Evolutionary conservation across 2,329 filamentous ascomycete species (phyloP).

Genomic region (Pestalotiopsis sp.): DNA sequence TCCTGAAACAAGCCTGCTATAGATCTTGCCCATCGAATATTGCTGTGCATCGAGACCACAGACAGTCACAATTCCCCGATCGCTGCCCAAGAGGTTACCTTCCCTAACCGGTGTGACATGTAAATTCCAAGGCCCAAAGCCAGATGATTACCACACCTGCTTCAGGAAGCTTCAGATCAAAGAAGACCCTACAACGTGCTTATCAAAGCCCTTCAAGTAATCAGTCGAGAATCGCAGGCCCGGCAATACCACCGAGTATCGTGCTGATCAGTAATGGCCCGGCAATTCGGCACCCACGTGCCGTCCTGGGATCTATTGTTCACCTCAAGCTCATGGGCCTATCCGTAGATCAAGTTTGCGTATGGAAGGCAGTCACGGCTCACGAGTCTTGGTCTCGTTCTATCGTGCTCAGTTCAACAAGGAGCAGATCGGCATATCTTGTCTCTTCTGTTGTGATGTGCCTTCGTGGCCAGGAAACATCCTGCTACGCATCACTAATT

Average conservation of each 20-base stretch:
- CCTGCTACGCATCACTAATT: too few species aligned
- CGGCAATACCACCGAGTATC: background rate
- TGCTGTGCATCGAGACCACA: background rate
- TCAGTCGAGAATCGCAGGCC: background rate
- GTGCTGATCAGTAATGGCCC: background rate
- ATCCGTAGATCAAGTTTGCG: background rate
- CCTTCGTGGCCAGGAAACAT: too few species aligned
- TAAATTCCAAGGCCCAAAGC: background rate
- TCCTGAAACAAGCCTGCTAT: background rate
- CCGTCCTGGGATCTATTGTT: background rate
- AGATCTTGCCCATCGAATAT: background rate
- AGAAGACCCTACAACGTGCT: background rate
- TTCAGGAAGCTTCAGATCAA: background rate
- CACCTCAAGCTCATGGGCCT: background rate
- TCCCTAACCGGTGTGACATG: background rate
- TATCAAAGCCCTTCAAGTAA: background rate
- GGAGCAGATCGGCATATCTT: too few species aligned
- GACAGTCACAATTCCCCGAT: background rate
- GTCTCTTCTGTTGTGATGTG: too few species aligned
- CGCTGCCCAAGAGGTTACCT: background rate
- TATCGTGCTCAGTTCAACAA: too few species aligned
- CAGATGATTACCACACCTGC: background rate
- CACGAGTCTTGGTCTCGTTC: too few species aligned
- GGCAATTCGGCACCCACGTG: constrained; percentile 4
- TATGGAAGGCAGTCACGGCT: background rate